phyloP scores from a whole-genome alignment of 2,329 filamentous ascomycete genomes.

The Elsinoe australis region DNA sequence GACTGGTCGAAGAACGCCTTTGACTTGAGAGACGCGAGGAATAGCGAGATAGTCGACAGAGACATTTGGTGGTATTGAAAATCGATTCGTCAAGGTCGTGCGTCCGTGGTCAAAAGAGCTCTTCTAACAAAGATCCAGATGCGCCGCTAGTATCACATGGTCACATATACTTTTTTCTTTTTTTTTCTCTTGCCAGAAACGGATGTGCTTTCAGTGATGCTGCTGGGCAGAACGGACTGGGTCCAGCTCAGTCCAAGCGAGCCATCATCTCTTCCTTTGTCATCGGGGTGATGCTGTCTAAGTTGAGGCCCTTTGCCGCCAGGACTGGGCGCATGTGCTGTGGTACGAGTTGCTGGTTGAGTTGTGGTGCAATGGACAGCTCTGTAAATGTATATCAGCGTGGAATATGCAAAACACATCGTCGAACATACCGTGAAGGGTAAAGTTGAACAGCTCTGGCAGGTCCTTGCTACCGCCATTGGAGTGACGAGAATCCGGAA shows the following conservation, averaged over 20 bases:
- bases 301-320: conserved; percentile 68
- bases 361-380: conserved; percentile 83
- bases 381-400: conserved; percentile 48
- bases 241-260: conserved; percentile 65
- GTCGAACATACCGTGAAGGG: conserved; percentile 67
- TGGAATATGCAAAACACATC: conserved; percentile 17
- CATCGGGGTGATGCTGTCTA: conserved; percentile 88
- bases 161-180: conserved; percentile 18
- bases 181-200: conserved; percentile 6
- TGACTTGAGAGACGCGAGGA: conserved; percentile 3
- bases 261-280: conserved; percentile 96
- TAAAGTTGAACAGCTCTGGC: conserved; percentile 86
- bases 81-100: conserved; percentile 11
- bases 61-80: background rate
- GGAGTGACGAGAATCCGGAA: conserved; percentile 89
- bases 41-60: background rate
- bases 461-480: conserved; percentile 73
- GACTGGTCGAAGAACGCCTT: conserved; percentile 4
- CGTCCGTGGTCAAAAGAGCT: conserved; percentile 6
- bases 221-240: conserved; percentile 7
- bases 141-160: conserved; percentile 18
- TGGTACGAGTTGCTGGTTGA: conserved; percentile 85
- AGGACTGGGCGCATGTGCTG: conserved; percentile 69
- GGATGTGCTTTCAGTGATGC: conserved; percentile 2
- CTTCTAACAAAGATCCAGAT: conserved; percentile 17